Evolutionary conservation across 2,329 filamentous ascomycete species (phyloP), one percentile per base, ranked within the genome.

Genomic region (Calonectria honghensis): DNA sequence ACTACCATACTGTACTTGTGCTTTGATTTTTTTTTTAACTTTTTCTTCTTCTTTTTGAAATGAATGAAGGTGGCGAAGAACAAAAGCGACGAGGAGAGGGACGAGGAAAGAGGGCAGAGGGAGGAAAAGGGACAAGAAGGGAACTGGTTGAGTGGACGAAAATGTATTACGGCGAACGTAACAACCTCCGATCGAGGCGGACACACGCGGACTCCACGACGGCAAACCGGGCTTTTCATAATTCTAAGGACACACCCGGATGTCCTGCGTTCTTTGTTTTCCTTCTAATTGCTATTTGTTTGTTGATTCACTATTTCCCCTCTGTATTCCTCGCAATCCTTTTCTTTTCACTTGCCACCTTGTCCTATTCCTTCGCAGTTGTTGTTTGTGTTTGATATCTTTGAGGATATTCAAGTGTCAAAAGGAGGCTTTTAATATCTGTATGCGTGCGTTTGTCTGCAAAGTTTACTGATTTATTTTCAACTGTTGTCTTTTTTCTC

Each of bases 361-460:
- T 74, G 52, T 51, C 61, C 18, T 32, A 57, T 27, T 24, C 31
- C 31, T 37, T 35, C 31, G 5, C 20, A 59, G 11, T 16, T 61
- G 10, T 24, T 39, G 20, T 37, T 61, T 39, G 57, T 35, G 32
- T 37, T 61, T 27, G n/a, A 39, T 61, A 39, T 61, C 57, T 24
- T 9, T 29, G 20, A 39, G 24, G 57, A 39, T 61, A 79, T 76
- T 29, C 32, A 10, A 52, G 57, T 70, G 68, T 52, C 72, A 54
- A 74, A 67, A 35, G 9, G 78, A 74, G 73, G 61, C 74, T 79
- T 76, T 78, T 79, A 51, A 59, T 67, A 39, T 61, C 41, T 48
- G 39, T 29, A 50, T 27, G 52, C 37, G 37, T 51, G 31, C 39
- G 27, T 50, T 66, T 51, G 35, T 51, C 29, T 68, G 37, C n/a